Conservation (phyloP, 257 asterid genomes). For the Solanum infundibuliforme region DNA sequence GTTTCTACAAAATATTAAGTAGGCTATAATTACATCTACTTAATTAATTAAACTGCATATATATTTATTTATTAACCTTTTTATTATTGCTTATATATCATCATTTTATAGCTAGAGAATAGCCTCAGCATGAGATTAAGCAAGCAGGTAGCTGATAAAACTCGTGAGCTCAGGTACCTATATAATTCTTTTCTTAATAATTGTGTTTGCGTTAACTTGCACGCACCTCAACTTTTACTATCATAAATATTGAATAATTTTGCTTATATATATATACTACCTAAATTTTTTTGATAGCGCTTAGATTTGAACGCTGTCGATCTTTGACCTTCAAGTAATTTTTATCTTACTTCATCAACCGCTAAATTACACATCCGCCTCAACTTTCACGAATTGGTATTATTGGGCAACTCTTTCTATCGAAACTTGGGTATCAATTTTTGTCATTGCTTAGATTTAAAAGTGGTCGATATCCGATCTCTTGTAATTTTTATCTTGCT, state of each 20-base stretch:
- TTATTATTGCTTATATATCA: neutral
- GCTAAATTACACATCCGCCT: neutral
- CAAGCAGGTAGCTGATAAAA: constrained; percentile 25
- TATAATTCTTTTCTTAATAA: neutral
- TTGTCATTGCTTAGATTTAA: neutral
- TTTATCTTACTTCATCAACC: neutral
- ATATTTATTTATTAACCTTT: neutral
- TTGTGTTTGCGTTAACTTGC: accelerated
- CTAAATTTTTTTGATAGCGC: neutral
- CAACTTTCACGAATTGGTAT: neutral
- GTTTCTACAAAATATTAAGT: neutral
- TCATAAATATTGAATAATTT: neutral
- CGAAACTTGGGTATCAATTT: neutral
- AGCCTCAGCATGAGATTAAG: constrained; percentile 9
- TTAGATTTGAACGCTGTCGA: neutral
- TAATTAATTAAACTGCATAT: neutral
- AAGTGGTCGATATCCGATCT: too few species aligned
- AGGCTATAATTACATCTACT: neutral
- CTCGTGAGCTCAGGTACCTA: constrained; percentile 19
- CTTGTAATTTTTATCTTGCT: neutral
- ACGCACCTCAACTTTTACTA: neutral
- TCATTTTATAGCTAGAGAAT: constrained; percentile 17
- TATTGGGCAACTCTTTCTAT: neutral
- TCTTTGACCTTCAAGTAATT: neutral
- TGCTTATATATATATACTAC: neutral